Evolutionary conservation across 345 rosid genomes (phyloP).

Genomic region (Populus nigra): DNA sequence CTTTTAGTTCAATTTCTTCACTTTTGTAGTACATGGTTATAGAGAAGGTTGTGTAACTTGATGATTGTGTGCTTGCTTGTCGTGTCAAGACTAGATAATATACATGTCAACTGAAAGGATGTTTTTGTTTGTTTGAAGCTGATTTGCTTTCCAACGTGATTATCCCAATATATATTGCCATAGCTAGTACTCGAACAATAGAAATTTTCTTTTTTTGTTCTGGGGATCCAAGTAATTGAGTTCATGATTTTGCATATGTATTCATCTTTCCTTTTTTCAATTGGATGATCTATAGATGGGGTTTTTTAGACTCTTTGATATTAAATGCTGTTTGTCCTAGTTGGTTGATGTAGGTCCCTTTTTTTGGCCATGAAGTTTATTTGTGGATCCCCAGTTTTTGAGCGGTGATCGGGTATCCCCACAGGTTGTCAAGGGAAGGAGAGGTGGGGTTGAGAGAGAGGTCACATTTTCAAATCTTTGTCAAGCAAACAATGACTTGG

Average conservation of each 20-base stretch:
- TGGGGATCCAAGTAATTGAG: neutral
- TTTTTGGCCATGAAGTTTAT: constrained; percentile 1
- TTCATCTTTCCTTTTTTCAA: neutral
- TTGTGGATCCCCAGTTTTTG: constrained; percentile 5
- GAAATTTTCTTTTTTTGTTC: neutral
- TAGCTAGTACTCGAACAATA: neutral
- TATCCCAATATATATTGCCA: neutral
- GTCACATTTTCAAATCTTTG: constrained; percentile 1
- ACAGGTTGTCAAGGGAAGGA: neutral
- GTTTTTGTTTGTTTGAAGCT: neutral
- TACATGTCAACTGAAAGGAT: neutral
- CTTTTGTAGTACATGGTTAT: neutral
- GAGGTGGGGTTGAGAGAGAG: constrained; percentile 2
- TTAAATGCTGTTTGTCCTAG: constrained; percentile 1
- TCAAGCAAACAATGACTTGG: neutral
- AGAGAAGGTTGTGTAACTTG: neutral
- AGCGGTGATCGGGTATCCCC: constrained; percentile 5
- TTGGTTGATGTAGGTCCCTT: constrained; percentile 15
- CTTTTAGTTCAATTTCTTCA: neutral
- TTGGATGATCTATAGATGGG: neutral
- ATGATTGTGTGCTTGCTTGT: constrained; percentile 17
- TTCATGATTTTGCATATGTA: neutral
- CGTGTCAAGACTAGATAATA: neutral
- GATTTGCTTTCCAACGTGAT: neutral
- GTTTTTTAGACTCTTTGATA: constrained; percentile 4